These are phyloP conservation scores for Arctium lappa DNA, from an alignment of 129 eudicot species.

Conservation along the genomic window DNA sequence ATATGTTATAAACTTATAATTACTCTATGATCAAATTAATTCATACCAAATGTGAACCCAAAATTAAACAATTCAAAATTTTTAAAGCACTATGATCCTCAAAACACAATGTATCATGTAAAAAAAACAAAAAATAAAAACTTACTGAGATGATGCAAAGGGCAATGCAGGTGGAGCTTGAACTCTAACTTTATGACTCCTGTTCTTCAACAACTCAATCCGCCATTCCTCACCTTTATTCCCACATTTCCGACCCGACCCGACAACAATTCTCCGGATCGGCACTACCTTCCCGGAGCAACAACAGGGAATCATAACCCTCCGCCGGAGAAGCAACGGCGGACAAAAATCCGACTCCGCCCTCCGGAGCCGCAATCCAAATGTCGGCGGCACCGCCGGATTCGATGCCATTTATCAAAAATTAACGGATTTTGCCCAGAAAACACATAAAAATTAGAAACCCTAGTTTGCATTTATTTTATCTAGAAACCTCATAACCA, in stretches of 20 bases:
- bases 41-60: not conserved
- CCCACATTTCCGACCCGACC: slow-evolving; percentile 35
- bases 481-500: not conserved
- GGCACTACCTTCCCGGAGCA: slow-evolving; percentile 42
- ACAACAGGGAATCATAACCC: slow-evolving; percentile 42
- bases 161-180: slow-evolving; percentile 58
- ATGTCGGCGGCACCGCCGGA: slow-evolving; percentile 42
- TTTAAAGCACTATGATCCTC: not conserved
- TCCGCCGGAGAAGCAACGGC: slow-evolving; percentile 26
- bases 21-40: not conserved
- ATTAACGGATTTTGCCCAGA: not conserved
- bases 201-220: slow-evolving; percentile 41
- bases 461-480: slow-evolving; percentile 17
- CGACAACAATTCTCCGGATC: slow-evolving; percentile 27
- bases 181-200: slow-evolving; percentile 23
- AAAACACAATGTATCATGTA: not conserved
- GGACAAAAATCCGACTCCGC: slow-evolving; percentile 19
- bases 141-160: slow-evolving; percentile 47
- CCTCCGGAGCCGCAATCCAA: slow-evolving; percentile 31
- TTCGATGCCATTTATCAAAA: slow-evolving; percentile 20
- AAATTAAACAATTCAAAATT: not conserved
- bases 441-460: slow-evolving; percentile 6
- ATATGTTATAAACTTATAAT: not conserved
- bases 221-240: slow-evolving; percentile 47
- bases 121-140: not conserved